These are phyloP conservation scores for Pestalotiopsis fici DNA, from an alignment of 2,329 filamentous ascomycete species.

Conservation along the genomic window DNA sequence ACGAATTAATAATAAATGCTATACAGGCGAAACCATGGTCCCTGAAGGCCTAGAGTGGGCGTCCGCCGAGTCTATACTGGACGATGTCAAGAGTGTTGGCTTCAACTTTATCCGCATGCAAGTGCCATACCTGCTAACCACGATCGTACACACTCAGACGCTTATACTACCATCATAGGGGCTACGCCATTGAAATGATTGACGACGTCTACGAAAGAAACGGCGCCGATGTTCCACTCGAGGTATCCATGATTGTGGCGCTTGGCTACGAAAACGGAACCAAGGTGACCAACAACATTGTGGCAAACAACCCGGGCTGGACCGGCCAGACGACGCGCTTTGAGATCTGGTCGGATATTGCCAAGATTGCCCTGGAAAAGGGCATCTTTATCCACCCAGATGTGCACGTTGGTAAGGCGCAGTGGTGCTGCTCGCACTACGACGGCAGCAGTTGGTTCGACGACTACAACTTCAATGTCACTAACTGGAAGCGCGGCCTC, in stretches of 20 bases:
- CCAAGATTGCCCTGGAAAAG: slow-evolving; percentile 29
- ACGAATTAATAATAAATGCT: too few species aligned
- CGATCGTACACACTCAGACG: not conserved
- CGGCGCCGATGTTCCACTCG: slow-evolving; percentile 38
- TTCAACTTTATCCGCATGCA: slow-evolving; percentile 56
- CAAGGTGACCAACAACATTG: slow-evolving; percentile 43
- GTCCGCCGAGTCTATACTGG: slow-evolving; percentile 48
- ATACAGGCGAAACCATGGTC: slow-evolving; percentile 51
- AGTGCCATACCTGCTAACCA: slow-evolving; percentile 30
- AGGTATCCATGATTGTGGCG: slow-evolving; percentile 37
- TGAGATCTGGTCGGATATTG: slow-evolving; percentile 39
- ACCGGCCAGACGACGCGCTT: slow-evolving; percentile 47
- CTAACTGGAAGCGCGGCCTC: slow-evolving; percentile 56
- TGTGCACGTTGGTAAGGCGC: slow-evolving; percentile 40
- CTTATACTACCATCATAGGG: slow-evolving; percentile 25
- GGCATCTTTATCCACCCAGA: slow-evolving; percentile 41
- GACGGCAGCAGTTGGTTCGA: slow-evolving; percentile 58
- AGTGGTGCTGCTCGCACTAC: slow-evolving; percentile 46
- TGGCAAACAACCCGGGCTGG: slow-evolving; percentile 51
- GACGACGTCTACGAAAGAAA: slow-evolving; percentile 44
- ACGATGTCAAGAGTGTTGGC: slow-evolving; percentile 48
- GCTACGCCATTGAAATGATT: slow-evolving; percentile 58
- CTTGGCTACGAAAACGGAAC: slow-evolving; percentile 50
- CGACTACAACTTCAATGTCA: slow-evolving; percentile 53
- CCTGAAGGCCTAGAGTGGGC: slow-evolving; percentile 57